phyloP scores from a whole-genome alignment of 2,329 filamentous ascomycete genomes.

The Penicillium sp. region DNA sequence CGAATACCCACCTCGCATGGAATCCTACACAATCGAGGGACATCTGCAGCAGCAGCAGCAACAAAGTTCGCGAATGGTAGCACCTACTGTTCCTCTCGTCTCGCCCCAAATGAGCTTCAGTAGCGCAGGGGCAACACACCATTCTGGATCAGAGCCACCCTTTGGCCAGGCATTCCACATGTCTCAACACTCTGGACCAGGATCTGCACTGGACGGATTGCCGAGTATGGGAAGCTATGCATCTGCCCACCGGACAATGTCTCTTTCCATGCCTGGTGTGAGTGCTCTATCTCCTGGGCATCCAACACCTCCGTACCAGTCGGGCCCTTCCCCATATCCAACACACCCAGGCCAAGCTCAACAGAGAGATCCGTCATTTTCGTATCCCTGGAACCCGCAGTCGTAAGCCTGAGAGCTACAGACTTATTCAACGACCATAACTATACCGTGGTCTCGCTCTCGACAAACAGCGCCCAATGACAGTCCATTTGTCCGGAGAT shows the following conservation, averaged over 20 bases:
- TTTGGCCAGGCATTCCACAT: slow-evolving; percentile 19
- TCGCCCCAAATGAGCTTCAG: slow-evolving; percentile 20
- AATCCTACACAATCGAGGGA: slow-evolving; percentile 18
- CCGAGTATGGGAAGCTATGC: not conserved
- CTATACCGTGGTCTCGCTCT: no score
- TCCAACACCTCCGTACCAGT: slow-evolving; percentile 8
- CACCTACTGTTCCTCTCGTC: slow-evolving; percentile 7
- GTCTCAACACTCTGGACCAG: slow-evolving; percentile 5
- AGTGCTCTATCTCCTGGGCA: slow-evolving; percentile 4
- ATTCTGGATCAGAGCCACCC: slow-evolving; percentile 13
- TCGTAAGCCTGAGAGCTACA: slow-evolving; percentile 1
- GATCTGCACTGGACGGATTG: slow-evolving; percentile 10
- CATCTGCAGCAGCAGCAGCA: slow-evolving; percentile 10
- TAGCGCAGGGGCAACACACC: slow-evolving; percentile 9
- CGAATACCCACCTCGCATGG: slow-evolving; percentile 22
- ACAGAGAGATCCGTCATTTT: slow-evolving; percentile 12
- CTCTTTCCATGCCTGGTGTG: slow-evolving; percentile 12
- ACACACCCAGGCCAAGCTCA: not conserved
- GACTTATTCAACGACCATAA: not conserved
- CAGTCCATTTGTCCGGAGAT: no score
- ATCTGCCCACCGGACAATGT: slow-evolving; percentile 15
- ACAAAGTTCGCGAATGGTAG: slow-evolving; percentile 4
- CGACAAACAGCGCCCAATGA: no score
- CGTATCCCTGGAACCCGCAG: slow-evolving; percentile 13
- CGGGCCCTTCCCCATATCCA: slow-evolving; percentile 6